A percentile compares a stretch with the other conserved stretches of the same genome.
Conservation (phyloP, 1,139 yeast species). For the Blastobotrys aristatus region DNA sequence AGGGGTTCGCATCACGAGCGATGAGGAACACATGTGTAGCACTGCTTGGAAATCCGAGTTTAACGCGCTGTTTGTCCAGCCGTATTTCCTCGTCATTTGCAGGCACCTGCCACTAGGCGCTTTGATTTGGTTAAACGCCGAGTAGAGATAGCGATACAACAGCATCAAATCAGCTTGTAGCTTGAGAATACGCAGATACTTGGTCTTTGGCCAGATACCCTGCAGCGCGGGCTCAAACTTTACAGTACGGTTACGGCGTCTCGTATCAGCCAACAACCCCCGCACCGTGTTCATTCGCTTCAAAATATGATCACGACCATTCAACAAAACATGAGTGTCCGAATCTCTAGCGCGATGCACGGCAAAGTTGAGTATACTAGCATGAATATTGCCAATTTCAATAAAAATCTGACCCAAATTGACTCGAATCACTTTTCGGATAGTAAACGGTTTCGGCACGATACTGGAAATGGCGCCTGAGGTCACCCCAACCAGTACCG, state of each 20-base stretch:
- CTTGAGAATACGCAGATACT: slow-evolving; percentile 22
- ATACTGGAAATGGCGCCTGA: slow-evolving; percentile 32
- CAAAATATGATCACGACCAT: slow-evolving; percentile 23
- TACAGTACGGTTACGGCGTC: slow-evolving; percentile 14
- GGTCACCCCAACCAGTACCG: slow-evolving; percentile 32
- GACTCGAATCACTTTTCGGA: slow-evolving; percentile 26
- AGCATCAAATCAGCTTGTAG: slow-evolving; percentile 24
- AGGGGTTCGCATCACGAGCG: slow-evolving; percentile 26
- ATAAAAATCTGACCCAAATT: slow-evolving; percentile 23
- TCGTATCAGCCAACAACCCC: slow-evolving; percentile 17
- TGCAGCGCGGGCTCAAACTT: slow-evolving; percentile 29
- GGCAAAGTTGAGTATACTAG: slow-evolving; percentile 29
- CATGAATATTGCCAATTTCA: slow-evolving; percentile 28
- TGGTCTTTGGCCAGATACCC: slow-evolving; percentile 30
- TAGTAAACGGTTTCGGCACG: slow-evolving; percentile 32
- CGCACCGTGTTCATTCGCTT: slow-evolving; percentile 18
- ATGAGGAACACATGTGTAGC: slow-evolving; percentile 27
- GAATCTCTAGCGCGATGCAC: slow-evolving; percentile 24
- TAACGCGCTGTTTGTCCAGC: slow-evolving; percentile 28
- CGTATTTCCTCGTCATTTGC: slow-evolving; percentile 20
- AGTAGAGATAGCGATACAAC: slow-evolving; percentile 22
- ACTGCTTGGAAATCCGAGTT: slow-evolving; percentile 29
- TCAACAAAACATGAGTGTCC: slow-evolving; percentile 17
- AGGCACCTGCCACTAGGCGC: slow-evolving; percentile 20
- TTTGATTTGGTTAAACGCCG: slow-evolving; percentile 21